phyloP scores from a whole-genome alignment of 352 stramenopile genomes.

The Pythium diclinum region DNA sequence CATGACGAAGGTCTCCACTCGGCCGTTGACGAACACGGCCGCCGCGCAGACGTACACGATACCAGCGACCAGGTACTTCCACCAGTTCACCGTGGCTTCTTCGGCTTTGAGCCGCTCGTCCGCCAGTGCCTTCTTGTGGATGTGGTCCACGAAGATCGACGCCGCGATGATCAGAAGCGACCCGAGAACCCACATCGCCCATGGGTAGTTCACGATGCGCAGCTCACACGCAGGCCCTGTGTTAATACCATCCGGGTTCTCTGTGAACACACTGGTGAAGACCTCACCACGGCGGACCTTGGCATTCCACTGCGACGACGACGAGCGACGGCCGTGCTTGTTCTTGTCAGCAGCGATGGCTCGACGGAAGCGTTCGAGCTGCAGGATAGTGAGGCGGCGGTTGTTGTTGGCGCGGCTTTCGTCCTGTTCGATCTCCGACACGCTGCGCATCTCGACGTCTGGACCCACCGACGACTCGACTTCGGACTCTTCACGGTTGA shows the following conservation, averaged over 20 bases:
- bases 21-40: constrained; percentile 43
- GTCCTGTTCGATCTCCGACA: constrained; percentile 12
- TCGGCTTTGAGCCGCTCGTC: constrained; percentile 4
- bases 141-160: constrained; percentile 55
- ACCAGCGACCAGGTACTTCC: constrained; percentile 64
- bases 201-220: constrained; percentile 57
- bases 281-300: constrained; percentile 24
- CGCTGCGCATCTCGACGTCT: constrained; percentile 27
- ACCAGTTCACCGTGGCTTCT: constrained; percentile 35
- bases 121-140: constrained; percentile 32
- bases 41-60: constrained; percentile 49
- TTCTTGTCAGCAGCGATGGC: constrained; percentile 25
- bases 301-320: constrained; percentile 16
- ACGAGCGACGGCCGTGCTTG: constrained; percentile 12
- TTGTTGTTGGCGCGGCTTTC: constrained; percentile 19
- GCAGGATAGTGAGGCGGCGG: constrained; percentile 28
- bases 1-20: constrained; percentile 63
- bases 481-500: constrained; percentile 18
- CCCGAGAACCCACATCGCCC: constrained; percentile 54
- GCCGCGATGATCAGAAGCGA: constrained; percentile 47
- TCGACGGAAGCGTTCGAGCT: constrained; percentile 36
- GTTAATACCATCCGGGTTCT: constrained; percentile 12
- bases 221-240: constrained; percentile 30
- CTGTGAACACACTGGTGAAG: constrained; percentile 33
- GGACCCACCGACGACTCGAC: not conserved